phyloP scores from a whole-genome alignment of 768 basidiomycete genomes.

The Serpula lacrymans region DNA sequence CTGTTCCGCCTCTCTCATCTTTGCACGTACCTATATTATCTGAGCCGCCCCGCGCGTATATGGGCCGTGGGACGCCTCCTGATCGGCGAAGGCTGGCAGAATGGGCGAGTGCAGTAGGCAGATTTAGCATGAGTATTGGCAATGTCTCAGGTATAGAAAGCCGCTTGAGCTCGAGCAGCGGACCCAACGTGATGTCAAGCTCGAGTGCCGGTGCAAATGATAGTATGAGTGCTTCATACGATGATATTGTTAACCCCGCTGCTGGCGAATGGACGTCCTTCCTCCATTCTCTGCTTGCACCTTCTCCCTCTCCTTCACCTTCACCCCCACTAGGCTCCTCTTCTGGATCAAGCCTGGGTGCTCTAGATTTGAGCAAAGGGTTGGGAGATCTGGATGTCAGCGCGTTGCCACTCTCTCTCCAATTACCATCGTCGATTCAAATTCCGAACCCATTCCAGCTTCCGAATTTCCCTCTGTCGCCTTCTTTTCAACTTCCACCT shows the following conservation, averaged over 20 bases:
- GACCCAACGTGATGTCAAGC: conserved; percentile 1
- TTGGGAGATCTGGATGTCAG: too few species aligned
- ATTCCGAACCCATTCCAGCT: too few species aligned
- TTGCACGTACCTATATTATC: conserved; percentile 29
- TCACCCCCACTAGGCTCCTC: too few species aligned
- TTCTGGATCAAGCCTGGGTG: too few species aligned
- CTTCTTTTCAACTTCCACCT: too few species aligned
- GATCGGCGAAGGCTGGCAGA: conserved; percentile 25
- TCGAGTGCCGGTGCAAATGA: not conserved
- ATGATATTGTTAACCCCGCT: too few species aligned
- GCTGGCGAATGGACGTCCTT: conserved; percentile 31
- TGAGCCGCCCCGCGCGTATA: conserved; percentile 30
- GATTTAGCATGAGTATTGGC: conserved; percentile 21
- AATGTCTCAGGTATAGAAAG: conserved; percentile 13
- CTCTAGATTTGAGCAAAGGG: too few species aligned
- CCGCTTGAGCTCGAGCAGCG: not conserved
- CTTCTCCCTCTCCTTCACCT: too few species aligned
- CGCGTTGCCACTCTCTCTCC: too few species aligned
- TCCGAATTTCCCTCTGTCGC: too few species aligned
- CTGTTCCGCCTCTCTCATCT: conserved; percentile 18
- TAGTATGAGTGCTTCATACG: not conserved
- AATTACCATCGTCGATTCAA: too few species aligned
- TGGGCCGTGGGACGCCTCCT: conserved; percentile 31
- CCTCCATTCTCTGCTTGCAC: conserved; percentile 31
- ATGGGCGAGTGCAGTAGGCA: conserved; percentile 21